A percentile compares a stretch with the other conserved stretches of the same genome.
Evolutionary conservation across 2,329 filamentous ascomycete genomes (phyloP).

Genomic region (Apiospora rasikravindrae): DNA sequence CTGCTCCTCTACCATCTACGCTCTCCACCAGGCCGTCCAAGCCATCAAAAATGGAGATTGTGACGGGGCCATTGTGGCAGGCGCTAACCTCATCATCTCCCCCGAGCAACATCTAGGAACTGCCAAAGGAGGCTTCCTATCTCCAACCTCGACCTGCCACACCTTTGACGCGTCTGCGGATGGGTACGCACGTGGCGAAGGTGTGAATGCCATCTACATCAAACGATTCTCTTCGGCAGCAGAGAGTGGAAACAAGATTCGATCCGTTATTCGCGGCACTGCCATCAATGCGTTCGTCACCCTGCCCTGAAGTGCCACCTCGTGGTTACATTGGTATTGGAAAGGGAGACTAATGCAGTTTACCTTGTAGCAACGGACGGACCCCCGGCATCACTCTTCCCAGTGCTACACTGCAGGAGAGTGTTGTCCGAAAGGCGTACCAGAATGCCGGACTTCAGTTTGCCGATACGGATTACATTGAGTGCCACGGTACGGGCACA

Average conservation of each 20-base stretch:
- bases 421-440: constrained; percentile 31
- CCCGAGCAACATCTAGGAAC: constrained; percentile 29
- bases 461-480: constrained; percentile 26
- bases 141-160: constrained; percentile 41
- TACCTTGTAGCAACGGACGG: constrained; percentile 25
- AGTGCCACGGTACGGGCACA: constrained; percentile 33
- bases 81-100: constrained; percentile 30
- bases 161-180: constrained; percentile 51
- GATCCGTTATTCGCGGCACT: constrained; percentile 29
- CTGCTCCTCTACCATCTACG: constrained; percentile 37
- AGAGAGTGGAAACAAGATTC: constrained; percentile 21
- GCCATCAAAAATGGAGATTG: constrained; percentile 29
- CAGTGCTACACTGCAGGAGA: constrained; percentile 28
- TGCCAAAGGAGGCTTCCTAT: constrained; percentile 39
- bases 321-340: too few relatives aligned
- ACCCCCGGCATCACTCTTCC: constrained; percentile 31
- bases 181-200: constrained; percentile 59
- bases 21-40: constrained; percentile 27
- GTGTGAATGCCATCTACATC: constrained; percentile 44
- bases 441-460: constrained; percentile 26
- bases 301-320: too few relatives aligned
- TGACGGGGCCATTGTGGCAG: constrained; percentile 32
- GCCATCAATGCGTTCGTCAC: constrained; percentile 35
- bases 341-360: too few relatives aligned
- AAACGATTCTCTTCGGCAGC: constrained; percentile 26